A percentile compares a stretch with the other conserved stretches of the same genome.
These are phyloP conservation scores for Cystoderma amianthinum DNA, from an alignment of 768 basidiomycete species.

Conservation along the genomic window DNA sequence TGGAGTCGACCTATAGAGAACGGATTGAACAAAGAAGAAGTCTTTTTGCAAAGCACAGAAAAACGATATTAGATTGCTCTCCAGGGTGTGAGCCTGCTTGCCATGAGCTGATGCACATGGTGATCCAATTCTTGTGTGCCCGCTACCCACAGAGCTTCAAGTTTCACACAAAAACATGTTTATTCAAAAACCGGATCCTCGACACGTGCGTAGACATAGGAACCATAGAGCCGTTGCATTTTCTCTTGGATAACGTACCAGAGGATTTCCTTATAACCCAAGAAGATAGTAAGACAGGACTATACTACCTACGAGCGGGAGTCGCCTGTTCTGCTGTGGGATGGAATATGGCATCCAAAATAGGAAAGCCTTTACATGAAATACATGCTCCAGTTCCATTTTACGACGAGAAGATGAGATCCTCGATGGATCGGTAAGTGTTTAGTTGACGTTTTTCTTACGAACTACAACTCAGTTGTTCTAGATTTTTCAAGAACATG, in stretches of 20 bases:
- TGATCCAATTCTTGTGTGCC: conserved; percentile 46
- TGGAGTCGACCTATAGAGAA: conserved; percentile 42
- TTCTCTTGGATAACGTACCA: conserved; percentile 44
- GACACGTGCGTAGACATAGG: conserved; percentile 18
- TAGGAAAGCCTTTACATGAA: conserved; percentile 36
- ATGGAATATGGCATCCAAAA: conserved; percentile 41
- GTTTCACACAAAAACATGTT: conserved; percentile 21
- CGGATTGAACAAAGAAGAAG: conserved; percentile 34
- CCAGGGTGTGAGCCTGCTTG: conserved; percentile 45
- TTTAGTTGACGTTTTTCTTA: not conserved
- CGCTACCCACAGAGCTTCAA: conserved; percentile 51
- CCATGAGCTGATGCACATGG: conserved; percentile 47
- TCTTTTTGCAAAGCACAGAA: conserved; percentile 30
- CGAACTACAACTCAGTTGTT: not conserved
- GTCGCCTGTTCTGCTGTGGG: conserved; percentile 41
- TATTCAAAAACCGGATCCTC: conserved; percentile 38
- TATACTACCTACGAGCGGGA: conserved; percentile 37
- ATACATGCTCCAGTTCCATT: conserved; percentile 42
- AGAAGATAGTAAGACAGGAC: conserved; percentile 31
- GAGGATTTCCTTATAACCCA: conserved; percentile 43
- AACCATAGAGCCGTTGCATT: conserved; percentile 25
- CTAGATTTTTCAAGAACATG: conserved; percentile 42
- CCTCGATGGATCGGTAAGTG: conserved; percentile 41
- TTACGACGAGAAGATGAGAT: conserved; percentile 40
- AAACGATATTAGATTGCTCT: conserved; percentile 32